Evolutionary conservation across 2,329 filamentous ascomycete genomes (phyloP).

Genomic region (Neonectria coccinea): DNA sequence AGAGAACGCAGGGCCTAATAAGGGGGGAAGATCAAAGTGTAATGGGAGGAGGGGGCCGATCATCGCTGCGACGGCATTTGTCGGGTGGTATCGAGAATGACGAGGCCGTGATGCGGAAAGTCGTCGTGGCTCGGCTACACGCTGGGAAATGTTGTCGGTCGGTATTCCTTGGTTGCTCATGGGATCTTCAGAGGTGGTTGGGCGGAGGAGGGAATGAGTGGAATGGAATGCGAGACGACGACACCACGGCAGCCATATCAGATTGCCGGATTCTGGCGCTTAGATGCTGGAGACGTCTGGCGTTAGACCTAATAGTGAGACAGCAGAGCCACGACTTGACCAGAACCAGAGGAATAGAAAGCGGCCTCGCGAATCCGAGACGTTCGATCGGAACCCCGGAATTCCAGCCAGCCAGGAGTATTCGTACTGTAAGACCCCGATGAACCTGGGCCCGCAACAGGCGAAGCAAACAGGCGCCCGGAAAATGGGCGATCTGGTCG

Average conservation of each 20-base stretch:
- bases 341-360: constrained; percentile 17
- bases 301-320: constrained; percentile 25
- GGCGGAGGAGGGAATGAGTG: background rate
- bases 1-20: constrained; percentile 12
- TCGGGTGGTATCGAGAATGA: constrained; percentile 13
- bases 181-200: constrained; percentile 9
- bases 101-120: background rate
- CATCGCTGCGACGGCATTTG: constrained; percentile 31
- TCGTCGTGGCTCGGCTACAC: background rate
- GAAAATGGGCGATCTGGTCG: constrained; percentile 10
- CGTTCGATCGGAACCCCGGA: constrained; percentile 13
- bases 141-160: background rate
- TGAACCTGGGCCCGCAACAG: constrained; percentile 7
- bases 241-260: constrained; percentile 8
- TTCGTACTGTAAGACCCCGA: background rate
- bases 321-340: constrained; percentile 20
- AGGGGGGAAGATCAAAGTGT: constrained; percentile 34
- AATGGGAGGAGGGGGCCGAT: constrained; percentile 31
- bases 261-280: constrained; percentile 4
- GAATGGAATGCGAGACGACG: constrained; percentile 11
- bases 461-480: constrained; percentile 25
- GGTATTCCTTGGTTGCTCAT: background rate
- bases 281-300: constrained; percentile 7
- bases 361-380: constrained; percentile 9
- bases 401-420: constrained; percentile 6